These are phyloP conservation scores for Botrytis squamosa DNA, from an alignment of 2,329 filamentous ascomycete genomes.

Conservation along the genomic window DNA sequence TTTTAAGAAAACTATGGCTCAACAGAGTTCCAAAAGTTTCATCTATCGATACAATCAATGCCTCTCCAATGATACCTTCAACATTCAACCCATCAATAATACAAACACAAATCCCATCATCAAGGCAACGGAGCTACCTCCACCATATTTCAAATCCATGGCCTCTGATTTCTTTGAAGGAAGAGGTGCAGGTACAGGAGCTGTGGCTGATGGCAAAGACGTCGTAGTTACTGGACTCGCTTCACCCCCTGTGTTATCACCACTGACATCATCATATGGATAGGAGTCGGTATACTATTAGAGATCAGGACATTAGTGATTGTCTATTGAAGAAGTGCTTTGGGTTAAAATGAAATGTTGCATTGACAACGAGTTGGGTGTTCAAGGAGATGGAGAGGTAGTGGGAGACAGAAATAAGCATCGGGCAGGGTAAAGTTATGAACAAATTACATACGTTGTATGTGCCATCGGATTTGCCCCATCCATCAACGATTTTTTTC, in stretches of 20 bases:
- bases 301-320: neutral
- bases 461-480: slow-evolving; percentile 26
- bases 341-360: neutral
- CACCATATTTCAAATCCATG: slow-evolving; percentile 3
- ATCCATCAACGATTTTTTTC: slow-evolving; percentile 23
- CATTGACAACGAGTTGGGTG: neutral
- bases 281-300: slow-evolving; percentile 26
- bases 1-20: slow-evolving; percentile 1
- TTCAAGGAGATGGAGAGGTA: neutral
- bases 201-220: neutral
- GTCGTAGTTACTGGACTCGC: neutral
- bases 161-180: slow-evolving; percentile 14
- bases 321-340: neutral
- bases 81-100: slow-evolving; percentile 5
- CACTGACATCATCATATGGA: slow-evolving; percentile 26
- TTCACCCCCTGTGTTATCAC: slow-evolving; percentile 24
- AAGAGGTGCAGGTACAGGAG: neutral
- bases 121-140: slow-evolving; percentile 9
- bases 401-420: neutral
- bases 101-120: slow-evolving; percentile 16
- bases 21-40: neutral
- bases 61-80: too few species aligned
- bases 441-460: slow-evolving; percentile 18
- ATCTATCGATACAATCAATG: neutral
- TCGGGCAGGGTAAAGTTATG: neutral